These are phyloP conservation scores for Suillus subaureus DNA, from an alignment of 768 basidiomycete species.

Conservation along the genomic window DNA sequence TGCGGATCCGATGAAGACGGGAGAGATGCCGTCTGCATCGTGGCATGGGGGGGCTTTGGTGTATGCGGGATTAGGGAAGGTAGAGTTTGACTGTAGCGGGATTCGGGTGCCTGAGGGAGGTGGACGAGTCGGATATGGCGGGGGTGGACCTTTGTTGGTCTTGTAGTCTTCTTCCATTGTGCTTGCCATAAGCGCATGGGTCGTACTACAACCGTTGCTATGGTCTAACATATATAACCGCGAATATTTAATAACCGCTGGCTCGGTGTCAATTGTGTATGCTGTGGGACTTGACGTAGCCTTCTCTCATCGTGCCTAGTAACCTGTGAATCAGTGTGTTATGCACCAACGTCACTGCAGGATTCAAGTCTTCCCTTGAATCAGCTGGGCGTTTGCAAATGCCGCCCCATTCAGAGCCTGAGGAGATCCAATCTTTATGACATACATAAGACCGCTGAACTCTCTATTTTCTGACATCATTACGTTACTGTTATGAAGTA, in stretches of 20 bases:
- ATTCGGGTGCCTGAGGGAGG: constrained; percentile 73
- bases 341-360: no score
- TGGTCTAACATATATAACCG: no score
- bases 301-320: no score
- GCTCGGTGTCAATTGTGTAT: no score
- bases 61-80: constrained; percentile 42
- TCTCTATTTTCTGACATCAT: neutral
- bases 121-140: constrained; percentile 17
- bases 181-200: no score
- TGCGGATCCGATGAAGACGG: constrained; percentile 75
- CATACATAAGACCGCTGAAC: constrained; percentile 12
- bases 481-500: neutral
- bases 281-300: no score
- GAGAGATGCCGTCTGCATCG: constrained; percentile 59
- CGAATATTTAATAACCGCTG: no score
- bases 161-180: constrained; percentile 1
- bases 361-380: no score
- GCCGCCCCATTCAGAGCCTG: no score
- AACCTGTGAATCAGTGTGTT: no score
- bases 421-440: no score
- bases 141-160: neutral
- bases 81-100: constrained; percentile 46
- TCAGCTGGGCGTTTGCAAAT: constrained; percentile 9
- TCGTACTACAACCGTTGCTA: no score
- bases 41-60: constrained; percentile 54